A percentile compares a stretch with the other conserved stretches of the same genome.
Evolutionary conservation across 176 grass and related monocot species (phyloP).

Genomic region (Leersia perrieri): DNA sequence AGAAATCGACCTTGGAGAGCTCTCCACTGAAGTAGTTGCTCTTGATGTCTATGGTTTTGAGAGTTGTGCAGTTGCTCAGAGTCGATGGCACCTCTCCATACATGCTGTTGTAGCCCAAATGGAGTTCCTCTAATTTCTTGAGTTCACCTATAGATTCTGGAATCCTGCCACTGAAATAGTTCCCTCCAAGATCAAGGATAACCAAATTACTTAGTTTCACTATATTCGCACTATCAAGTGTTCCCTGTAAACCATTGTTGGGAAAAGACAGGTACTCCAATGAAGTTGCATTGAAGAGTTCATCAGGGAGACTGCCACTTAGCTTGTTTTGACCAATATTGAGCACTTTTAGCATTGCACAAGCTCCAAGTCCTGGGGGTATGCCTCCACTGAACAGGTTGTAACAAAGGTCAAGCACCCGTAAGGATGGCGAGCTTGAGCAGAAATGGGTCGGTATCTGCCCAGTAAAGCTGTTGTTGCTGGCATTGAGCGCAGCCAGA

Average conservation of each 20-base stretch:
- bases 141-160: conserved; percentile 28
- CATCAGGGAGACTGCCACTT: neutral
- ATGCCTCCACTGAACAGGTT: conserved; percentile 6
- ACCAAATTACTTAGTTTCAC: neutral
- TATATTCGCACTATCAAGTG: neutral
- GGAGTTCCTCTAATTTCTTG: conserved; percentile 9
- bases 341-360: neutral
- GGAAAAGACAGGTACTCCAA: conserved; percentile 4
- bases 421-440: neutral
- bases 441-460: neutral
- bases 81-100: conserved; percentile 16
- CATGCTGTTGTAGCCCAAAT: conserved; percentile 22
- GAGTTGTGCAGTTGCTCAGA: conserved; percentile 28
- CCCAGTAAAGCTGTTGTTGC: conserved; percentile 27
- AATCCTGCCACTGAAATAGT: neutral
- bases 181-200: conserved; percentile 28
- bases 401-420: neutral
- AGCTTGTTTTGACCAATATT: neutral
- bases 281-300: conserved; percentile 16
- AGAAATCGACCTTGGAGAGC: conserved; percentile 32
- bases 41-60: conserved; percentile 3
- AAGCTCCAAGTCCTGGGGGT: neutral
- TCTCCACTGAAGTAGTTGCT: conserved; percentile 13
- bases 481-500: neutral
- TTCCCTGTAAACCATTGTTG: neutral